These are phyloP conservation scores for Pelargonium nanum DNA, from an alignment of 345 rosid species.

Conservation along the genomic window DNA sequence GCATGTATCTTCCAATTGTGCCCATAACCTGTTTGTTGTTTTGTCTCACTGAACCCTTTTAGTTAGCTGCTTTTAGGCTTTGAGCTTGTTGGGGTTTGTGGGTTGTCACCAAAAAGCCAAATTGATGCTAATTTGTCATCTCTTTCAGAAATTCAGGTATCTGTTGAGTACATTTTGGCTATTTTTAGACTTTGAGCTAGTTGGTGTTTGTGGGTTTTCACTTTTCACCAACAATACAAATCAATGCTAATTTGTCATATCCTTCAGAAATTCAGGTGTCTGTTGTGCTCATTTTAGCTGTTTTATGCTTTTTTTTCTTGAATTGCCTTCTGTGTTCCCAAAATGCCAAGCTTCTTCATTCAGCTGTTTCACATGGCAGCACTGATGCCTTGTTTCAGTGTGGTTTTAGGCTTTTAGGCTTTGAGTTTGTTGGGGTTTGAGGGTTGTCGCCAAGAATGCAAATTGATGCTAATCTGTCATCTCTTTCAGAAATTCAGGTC, in stretches of 20 bases:
- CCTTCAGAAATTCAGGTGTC: neutral
- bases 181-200: too few relatives aligned
- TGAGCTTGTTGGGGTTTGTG: neutral
- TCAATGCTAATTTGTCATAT: neutral
- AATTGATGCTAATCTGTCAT: neutral
- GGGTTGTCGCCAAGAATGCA: neutral
- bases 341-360: neutral
- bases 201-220: too few relatives aligned
- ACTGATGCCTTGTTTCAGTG: conserved; percentile 20
- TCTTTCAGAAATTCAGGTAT: neutral
- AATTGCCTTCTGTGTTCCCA: neutral
- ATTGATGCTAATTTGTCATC: neutral
- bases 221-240: too few relatives aligned
- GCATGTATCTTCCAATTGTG: neutral
- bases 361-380: conserved; percentile 11
- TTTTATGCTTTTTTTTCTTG: neutral
- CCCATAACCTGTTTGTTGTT: neutral
- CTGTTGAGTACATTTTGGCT: neutral
- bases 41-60: neutral
- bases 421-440: neutral
- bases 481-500: neutral
- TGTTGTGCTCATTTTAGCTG: neutral
- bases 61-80: too few relatives aligned
- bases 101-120: neutral
- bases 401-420: too few relatives aligned